These are phyloP conservation scores for Lumnitzera littorea DNA, from an alignment of 345 rosid genomes.

Conservation along the genomic window DNA sequence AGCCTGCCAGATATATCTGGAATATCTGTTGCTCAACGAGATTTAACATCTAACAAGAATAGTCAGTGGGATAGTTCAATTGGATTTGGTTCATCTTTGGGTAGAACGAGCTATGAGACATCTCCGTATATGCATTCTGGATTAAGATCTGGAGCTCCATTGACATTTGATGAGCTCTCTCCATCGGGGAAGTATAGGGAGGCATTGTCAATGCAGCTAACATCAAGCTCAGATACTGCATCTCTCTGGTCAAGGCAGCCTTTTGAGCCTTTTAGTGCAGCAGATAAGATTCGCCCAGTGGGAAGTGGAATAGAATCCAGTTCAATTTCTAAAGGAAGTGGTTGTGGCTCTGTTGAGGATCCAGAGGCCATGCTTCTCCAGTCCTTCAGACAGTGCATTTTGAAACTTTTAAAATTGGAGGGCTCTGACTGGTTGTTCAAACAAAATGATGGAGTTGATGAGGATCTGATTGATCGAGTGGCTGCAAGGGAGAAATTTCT, in stretches of 20 bases:
- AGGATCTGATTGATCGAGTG: slow-evolving; percentile 81
- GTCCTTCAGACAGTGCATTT: slow-evolving; percentile 65
- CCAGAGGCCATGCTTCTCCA: slow-evolving; percentile 76
- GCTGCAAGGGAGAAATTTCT: slow-evolving; percentile 83
- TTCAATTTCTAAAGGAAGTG: slow-evolving; percentile 30
- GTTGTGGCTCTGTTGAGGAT: slow-evolving; percentile 40
- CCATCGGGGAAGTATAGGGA: slow-evolving; percentile 48
- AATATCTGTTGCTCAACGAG: slow-evolving; percentile 45
- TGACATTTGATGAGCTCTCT: slow-evolving; percentile 41
- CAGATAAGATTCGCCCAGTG: slow-evolving; percentile 41
- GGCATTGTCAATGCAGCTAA: slow-evolving; percentile 25
- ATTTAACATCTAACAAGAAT: slow-evolving; percentile 39
- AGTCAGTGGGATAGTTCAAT: slow-evolving; percentile 45
- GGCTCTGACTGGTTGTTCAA: slow-evolving; percentile 95
- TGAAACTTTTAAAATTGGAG: slow-evolving; percentile 76
- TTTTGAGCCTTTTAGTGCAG: slow-evolving; percentile 90
- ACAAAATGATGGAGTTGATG: slow-evolving; percentile 82
- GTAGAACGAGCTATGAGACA: slow-evolving; percentile 40
- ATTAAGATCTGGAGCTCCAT: slow-evolving; percentile 37
- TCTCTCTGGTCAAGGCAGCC: slow-evolving; percentile 98
- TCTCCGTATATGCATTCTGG: slow-evolving; percentile 42
- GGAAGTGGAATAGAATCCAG: slow-evolving; percentile 44
- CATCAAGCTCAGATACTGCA: slow-evolving; percentile 38
- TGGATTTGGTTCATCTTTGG: slow-evolving; percentile 47
- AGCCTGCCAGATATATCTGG: slow-evolving; percentile 93